Base-by-base conservation (phyloP, 352 stramenopile genomes). In the Globisporangium canariense region DNA sequence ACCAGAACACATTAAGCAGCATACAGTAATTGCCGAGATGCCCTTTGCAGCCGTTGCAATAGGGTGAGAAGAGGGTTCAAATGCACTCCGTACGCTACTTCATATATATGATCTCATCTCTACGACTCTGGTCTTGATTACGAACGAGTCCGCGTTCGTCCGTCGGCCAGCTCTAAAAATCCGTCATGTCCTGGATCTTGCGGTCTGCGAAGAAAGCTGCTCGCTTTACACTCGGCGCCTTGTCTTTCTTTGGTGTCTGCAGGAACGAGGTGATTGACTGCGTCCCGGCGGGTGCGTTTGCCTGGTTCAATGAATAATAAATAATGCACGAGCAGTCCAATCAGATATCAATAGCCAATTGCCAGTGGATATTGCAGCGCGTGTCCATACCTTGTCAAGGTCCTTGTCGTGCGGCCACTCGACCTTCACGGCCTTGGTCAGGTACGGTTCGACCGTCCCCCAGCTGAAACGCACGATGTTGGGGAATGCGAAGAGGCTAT, bases 401-500 rank as follows among this genome's bases (percentile, higher is more conserved):
- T 89, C 78, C 63, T 88, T 87, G 16, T 89, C 81, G 43, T 90
- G 74, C 0, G 78, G 76, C 83, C 83, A 91, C 49, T 86, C 72
- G 52, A 91, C 83, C 54, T 86, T 82, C 2, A 80, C 70, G 25
- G 78, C 75, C 32, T 84, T 87, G 4, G 65, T 60, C 25, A 80
- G 56, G 30, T 83, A 88, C 30, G 78, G 78, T 34, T 88, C 81
- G 20, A 91, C 49, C 0, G 93, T 96, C 22, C 83, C 86, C 94
- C 94, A 98, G 58, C 85, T 97, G 74, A 98, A 98, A 49, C 94
- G 81, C 36, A 97, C 86, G 57, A 98, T 89, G 68, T 96, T 93
- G 4, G 92, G 89, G 74, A 91, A 98, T 4, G 89, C 79, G 75
- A 98, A 98, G 13, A 98, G 73, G 22, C 70, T 38, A 71, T 98